Percentiles rank a stretch among this genome's conserved stretches.
Conservation (phyloP, 2,329 filamentous ascomycete species). For the Truncatella angustata region DNA sequence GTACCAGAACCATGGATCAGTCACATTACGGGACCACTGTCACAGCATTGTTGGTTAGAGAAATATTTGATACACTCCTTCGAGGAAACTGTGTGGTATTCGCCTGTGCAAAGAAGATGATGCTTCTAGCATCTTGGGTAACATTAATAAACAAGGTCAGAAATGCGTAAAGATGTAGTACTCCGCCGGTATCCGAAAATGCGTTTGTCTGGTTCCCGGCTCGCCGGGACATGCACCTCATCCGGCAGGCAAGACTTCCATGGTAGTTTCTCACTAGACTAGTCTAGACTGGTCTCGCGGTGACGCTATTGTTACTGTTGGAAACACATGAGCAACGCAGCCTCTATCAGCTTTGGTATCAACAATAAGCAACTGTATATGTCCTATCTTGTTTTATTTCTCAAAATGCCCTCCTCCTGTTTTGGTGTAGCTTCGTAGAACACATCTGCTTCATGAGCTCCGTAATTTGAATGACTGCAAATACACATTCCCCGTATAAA, state of each 20-base stretch:
- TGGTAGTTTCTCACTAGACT: no score
- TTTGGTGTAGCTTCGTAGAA: background rate
- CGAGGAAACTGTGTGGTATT: background rate
- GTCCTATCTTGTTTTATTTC: background rate
- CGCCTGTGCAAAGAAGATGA: background rate
- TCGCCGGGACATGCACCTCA: no score
- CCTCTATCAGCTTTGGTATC: no score
- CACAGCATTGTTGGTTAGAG: background rate
- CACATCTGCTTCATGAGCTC: background rate
- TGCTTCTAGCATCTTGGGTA: background rate
- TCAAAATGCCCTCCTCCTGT: background rate
- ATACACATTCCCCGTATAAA: background rate
- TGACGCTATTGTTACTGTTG: no score
- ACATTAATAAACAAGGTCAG: background rate
- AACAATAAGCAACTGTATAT: no score
- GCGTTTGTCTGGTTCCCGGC: background rate
- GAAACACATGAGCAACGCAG: no score
- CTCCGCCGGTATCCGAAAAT: background rate
- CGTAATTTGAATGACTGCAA: background rate
- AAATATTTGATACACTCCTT: background rate
- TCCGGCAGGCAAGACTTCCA: background rate
- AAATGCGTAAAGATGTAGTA: background rate
- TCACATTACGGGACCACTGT: background rate
- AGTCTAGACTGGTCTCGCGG: no score
- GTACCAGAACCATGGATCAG: background rate